Percentiles rank a stretch among this genome's conserved stretches.
Conservation (phyloP, 768 basidiomycete genomes). For the Termitomyces heimii region DNA sequence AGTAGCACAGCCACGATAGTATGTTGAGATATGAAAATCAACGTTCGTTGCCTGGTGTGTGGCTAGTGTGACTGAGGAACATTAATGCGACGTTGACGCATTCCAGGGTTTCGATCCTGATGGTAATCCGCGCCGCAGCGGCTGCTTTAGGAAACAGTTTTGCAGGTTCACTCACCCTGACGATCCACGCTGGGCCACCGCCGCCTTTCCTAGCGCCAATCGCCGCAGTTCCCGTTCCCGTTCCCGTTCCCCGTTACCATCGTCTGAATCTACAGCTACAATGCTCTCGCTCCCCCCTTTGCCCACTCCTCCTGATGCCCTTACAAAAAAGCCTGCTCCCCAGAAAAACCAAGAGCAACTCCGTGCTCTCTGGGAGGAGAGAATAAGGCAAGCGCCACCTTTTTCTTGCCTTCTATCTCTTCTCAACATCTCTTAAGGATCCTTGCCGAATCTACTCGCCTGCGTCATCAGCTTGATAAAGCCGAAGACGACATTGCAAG, state of each 20-base stretch:
- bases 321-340: slow-evolving; percentile 4
- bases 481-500: slow-evolving; percentile 14
- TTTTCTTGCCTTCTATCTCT: background rate
- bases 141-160: slow-evolving; percentile 4
- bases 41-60: slow-evolving; percentile 15
- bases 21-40: background rate
- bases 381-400: slow-evolving; percentile 16
- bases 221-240: background rate
- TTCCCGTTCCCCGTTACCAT: background rate
- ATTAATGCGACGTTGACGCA: background rate
- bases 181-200: slow-evolving; percentile 19
- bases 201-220: background rate
- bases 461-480: slow-evolving; percentile 9
- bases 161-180: slow-evolving; percentile 24
- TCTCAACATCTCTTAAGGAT: slow-evolving; percentile 3
- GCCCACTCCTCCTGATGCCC: slow-evolving; percentile 12
- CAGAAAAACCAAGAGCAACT: slow-evolving; percentile 14
- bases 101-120: slow-evolving; percentile 15
- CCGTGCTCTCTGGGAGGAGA: slow-evolving; percentile 16
- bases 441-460: slow-evolving; percentile 5
- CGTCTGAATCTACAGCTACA: background rate
- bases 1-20: slow-evolving; percentile 1
- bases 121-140: slow-evolving; percentile 6
- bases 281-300: slow-evolving; percentile 8
- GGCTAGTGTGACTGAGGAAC: background rate